phyloP scores from a whole-genome alignment of 2,329 filamentous ascomycete species.

The Orbilia brochopaga region DNA sequence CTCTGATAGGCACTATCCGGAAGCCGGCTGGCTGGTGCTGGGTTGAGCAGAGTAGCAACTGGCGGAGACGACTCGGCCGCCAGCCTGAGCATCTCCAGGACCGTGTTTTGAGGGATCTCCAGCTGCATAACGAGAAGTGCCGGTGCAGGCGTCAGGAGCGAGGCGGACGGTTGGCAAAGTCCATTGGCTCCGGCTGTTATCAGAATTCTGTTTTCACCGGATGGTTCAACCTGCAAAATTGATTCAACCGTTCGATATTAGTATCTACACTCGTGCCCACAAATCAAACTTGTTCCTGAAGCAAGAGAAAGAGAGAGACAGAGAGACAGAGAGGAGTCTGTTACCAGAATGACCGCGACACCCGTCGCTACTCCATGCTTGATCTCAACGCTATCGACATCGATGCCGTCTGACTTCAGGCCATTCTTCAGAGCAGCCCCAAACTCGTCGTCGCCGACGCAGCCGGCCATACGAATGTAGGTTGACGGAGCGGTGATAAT shows the following conservation, averaged over 20 bases:
- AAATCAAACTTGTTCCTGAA: too few species aligned
- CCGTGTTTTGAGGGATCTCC: conserved; percentile 73
- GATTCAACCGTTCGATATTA: too few species aligned
- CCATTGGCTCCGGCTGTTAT: conserved; percentile 74
- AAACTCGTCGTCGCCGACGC: conserved; percentile 74
- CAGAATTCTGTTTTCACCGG: conserved; percentile 78
- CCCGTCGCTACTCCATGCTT: conserved; percentile 66
- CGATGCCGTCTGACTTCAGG: conserved; percentile 68
- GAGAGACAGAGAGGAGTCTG: too few species aligned
- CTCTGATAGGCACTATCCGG: conserved; percentile 70
- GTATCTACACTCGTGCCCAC: too few species aligned
- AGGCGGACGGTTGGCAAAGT: conserved; percentile 58
- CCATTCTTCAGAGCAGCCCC: conserved; percentile 66
- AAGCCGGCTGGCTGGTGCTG: conserved; percentile 75
- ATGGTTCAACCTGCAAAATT: conserved; percentile 65
- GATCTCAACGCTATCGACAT: conserved; percentile 64
- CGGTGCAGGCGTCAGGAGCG: conserved; percentile 59
- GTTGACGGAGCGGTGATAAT: conserved; percentile 49
- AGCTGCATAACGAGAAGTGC: conserved; percentile 76
- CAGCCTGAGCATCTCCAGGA: conserved; percentile 67
- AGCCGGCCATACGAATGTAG: conserved; percentile 73
- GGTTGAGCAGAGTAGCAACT: conserved; percentile 71
- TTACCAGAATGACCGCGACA: conserved; percentile 72
- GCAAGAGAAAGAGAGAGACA: too few species aligned
- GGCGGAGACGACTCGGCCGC: conserved; percentile 58